phyloP scores from a whole-genome alignment of 805 yeast genomes.

The Yamadazyma olivae region DNA sequence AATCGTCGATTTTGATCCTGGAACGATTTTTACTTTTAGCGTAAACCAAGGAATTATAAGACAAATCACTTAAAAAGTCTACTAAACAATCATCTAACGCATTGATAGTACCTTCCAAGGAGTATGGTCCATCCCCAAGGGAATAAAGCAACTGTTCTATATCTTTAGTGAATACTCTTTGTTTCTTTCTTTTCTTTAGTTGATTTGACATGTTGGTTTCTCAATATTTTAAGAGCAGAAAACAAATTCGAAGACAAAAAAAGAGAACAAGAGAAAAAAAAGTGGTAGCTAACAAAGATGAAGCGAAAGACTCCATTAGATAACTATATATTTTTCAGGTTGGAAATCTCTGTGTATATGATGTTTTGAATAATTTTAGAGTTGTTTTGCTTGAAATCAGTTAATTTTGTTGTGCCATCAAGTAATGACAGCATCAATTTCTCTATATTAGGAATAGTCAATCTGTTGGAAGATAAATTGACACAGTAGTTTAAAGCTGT shows the following conservation, averaged over 20 bases:
- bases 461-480: not conserved
- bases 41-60: constrained; percentile 27
- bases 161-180: constrained; percentile 38
- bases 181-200: constrained; percentile 22
- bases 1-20: constrained; percentile 40
- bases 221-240: too few relatives aligned
- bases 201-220: constrained; percentile 2
- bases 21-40: constrained; percentile 38
- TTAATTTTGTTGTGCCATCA: too few relatives aligned
- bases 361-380: constrained; percentile 1
- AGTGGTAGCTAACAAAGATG: not conserved
- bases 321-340: too few relatives aligned
- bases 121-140: constrained; percentile 40
- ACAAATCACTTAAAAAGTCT: constrained; percentile 35
- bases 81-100: constrained; percentile 37
- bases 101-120: constrained; percentile 34
- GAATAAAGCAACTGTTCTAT: constrained; percentile 40
- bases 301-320: too few relatives aligned
- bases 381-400: not conserved
- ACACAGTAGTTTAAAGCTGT: constrained; percentile 12
- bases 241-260: too few relatives aligned
- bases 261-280: not conserved
- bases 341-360: too few relatives aligned
- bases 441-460: not conserved
- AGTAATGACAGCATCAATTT: too few relatives aligned